Conservation (phyloP, 225 moss, liverwort and hornwort species). For the Thuidium tamariscinum region DNA sequence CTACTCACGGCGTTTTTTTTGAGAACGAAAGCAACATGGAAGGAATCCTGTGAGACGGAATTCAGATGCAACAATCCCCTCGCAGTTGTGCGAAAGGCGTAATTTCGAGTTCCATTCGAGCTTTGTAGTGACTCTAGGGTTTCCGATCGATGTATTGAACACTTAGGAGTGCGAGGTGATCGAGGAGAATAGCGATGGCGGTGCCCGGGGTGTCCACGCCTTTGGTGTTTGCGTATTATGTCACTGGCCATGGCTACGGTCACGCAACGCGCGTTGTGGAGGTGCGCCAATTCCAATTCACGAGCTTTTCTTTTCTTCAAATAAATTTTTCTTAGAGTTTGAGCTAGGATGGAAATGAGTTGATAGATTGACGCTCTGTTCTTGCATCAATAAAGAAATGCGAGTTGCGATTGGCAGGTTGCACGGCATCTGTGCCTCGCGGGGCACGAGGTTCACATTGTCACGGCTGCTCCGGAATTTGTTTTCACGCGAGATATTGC, state of each 20-base stretch:
- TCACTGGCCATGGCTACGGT: slow-evolving; percentile 87
- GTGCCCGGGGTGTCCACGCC: background rate
- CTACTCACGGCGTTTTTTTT: background rate
- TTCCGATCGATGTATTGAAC: background rate
- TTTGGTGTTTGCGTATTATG: slow-evolving; percentile 79
- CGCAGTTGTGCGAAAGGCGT: background rate
- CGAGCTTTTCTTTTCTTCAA: background rate
- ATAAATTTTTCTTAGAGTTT: background rate
- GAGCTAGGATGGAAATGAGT: background rate
- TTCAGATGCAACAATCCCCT: background rate
- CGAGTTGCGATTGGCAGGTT: slow-evolving; percentile 32
- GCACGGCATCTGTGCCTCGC: slow-evolving; percentile 51
- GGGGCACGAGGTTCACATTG: slow-evolving; percentile 80
- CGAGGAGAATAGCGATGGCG: slow-evolving; percentile 3
- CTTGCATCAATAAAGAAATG: background rate
- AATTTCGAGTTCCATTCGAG: background rate
- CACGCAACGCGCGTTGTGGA: slow-evolving; percentile 92
- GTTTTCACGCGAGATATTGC: slow-evolving; percentile 53
- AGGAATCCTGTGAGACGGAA: background rate
- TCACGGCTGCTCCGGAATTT: slow-evolving; percentile 65
- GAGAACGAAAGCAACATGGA: background rate
- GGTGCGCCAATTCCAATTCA: slow-evolving; percentile 6
- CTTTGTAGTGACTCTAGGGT: background rate
- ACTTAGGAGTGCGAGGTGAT: background rate
- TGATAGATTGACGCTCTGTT: background rate